Evolutionary conservation across 2,329 filamentous ascomycete species (phyloP).

Genomic region (Pseudogymnoascus sp.): DNA sequence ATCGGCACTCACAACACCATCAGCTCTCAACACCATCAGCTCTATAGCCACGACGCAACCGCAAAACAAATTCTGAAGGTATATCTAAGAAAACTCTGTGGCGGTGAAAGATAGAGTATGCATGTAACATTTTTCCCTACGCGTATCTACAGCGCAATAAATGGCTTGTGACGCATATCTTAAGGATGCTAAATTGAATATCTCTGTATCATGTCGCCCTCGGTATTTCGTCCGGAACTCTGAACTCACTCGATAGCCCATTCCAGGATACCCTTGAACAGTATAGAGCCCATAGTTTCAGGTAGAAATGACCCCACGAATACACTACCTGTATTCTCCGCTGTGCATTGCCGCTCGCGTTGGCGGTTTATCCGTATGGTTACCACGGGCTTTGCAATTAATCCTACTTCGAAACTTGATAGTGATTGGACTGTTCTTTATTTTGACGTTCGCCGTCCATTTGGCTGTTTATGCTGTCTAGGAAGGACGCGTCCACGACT

Average conservation of each 20-base stretch:
- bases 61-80: neutral
- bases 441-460: neutral
- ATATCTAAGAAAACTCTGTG: neutral
- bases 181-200: neutral
- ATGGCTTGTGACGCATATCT: neutral
- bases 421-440: neutral
- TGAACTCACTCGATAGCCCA: neutral
- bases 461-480: neutral
- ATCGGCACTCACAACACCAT: neutral
- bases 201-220: neutral
- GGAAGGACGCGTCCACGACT: neutral
- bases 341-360: neutral
- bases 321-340: neutral
- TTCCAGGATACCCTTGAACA: neutral
- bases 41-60: neutral
- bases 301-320: neutral
- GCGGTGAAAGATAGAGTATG: neutral
- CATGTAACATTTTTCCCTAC: neutral
- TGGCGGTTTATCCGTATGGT: neutral
- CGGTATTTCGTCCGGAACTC: conserved; percentile 1
- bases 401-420: neutral
- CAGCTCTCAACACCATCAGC: neutral
- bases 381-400: neutral
- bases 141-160: neutral
- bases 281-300: neutral